Evolutionary conservation across 2,329 filamentous ascomycete genomes (phyloP), one percentile per base, ranked within the genome.

Genomic region (Thielaviopsis euricoi): DNA sequence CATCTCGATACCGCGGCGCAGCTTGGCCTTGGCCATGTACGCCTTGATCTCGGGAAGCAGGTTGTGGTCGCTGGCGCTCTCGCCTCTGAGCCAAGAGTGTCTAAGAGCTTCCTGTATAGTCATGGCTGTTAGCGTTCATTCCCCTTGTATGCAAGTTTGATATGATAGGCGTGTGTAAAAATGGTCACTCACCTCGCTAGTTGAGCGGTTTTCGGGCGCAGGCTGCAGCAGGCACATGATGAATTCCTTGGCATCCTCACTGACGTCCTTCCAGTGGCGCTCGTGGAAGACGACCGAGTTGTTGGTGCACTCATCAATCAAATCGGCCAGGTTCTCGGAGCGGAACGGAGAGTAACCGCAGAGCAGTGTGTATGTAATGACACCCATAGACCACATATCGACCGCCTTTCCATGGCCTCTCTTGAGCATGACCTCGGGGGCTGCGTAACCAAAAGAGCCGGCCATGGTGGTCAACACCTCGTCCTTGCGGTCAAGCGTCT

Each of bases 341-440:
- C 93, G 85, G 80, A 98, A 98, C 21, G 93, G 93, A 51, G 91
- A 96, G 75, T 98, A 98, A 64, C 93, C 93, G 69, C 94, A 98
- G 55, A 98, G 86, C 26, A 98, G 78, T 17, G 93, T 98, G 73
- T 98, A 98, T 49, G 93, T 97, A 67, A 98, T 98, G 66, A 98
- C 93, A 62, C 93, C 93, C 72, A 98, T 80, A 2, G 93, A 97
- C 93, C 93, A 98, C 88, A 98, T 95, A 69, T 98, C 93, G 37
- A 97, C 93, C 4, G 93, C 89, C 72, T 97, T 98, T 69, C 93
- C 93, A 69, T 98, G 94, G 21, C 93, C 93, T 67, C 88, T 84
- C 77, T 96, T 96, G 63, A 95, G 78, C 93, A 98, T 98, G 60
- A 98, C 90, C 71, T 98, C 93, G 9, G 93, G 93, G 1, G 93